Conservation (phyloP, 306 rosid genomes). For the Herpetospermum pedunculosum region DNA sequence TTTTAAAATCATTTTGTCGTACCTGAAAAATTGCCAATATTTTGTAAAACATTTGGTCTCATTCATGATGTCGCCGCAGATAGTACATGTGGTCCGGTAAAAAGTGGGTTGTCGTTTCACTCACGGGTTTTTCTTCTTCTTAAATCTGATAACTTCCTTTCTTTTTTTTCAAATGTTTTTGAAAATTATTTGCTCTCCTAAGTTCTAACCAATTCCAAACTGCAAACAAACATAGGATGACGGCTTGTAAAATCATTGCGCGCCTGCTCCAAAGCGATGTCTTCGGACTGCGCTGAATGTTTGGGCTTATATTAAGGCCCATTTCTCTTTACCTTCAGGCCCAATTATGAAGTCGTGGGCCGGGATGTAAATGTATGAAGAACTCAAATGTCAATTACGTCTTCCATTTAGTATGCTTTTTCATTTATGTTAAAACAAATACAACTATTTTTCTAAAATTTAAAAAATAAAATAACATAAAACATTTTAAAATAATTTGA, state of each 20-base stretch:
- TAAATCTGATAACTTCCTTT: not conserved
- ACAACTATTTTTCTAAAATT: too few relatives aligned
- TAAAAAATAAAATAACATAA: too few relatives aligned
- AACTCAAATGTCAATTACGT: too few relatives aligned
- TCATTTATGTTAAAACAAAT: too few relatives aligned
- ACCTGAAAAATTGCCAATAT: too few relatives aligned
- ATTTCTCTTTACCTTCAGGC: too few relatives aligned
- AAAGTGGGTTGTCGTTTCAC: not conserved
- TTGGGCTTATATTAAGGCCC: not conserved
- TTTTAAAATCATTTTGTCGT: too few relatives aligned
- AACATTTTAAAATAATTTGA: too few relatives aligned
- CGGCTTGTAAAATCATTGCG: not conserved
- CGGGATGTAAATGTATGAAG: too few relatives aligned
- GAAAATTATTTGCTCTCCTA: not conserved
- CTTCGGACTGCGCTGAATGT: not conserved
- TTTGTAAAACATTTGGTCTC: not conserved
- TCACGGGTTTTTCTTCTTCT: not conserved
- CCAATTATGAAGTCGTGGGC: too few relatives aligned
- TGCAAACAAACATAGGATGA: not conserved
- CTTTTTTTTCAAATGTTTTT: not conserved
- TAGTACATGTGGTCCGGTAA: not conserved
- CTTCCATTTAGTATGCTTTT: too few relatives aligned
- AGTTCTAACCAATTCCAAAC: not conserved
- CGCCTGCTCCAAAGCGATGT: not conserved
- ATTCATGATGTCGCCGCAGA: not conserved